Conservation (phyloP, 129 eudicot genomes). For the Saposhnikovia divaricata region DNA sequence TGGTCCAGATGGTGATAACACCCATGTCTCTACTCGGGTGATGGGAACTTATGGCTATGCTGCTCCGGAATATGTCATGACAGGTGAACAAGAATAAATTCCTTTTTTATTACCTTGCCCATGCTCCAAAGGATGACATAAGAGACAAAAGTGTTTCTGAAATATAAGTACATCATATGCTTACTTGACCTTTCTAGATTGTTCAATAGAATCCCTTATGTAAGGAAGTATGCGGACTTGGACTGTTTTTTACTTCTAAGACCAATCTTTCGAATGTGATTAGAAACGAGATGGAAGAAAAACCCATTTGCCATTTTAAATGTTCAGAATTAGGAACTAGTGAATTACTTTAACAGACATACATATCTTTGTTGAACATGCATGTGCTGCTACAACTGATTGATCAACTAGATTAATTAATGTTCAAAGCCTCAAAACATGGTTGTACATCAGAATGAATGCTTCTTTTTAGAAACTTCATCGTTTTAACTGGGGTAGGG, state of each 20-base stretch:
- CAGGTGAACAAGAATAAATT: constrained; percentile 30
- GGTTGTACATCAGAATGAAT: not conserved
- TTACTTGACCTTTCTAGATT: not conserved
- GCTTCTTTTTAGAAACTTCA: not conserved
- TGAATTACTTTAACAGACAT: not conserved
- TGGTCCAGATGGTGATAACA: constrained; percentile 87
- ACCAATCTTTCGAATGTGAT: not conserved
- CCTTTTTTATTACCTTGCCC: constrained; percentile 7
- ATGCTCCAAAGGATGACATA: not conserved
- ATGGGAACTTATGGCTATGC: constrained; percentile 97
- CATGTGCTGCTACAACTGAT: not conserved
- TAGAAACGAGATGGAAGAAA: not conserved
- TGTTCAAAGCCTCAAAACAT: not conserved
- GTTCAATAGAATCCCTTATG: not conserved
- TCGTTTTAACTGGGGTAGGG: not conserved
- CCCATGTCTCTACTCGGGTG: constrained; percentile 83
- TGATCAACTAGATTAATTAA: not conserved
- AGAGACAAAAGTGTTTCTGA: not conserved
- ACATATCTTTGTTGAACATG: not conserved
- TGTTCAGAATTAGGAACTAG: not conserved
- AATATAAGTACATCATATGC: not conserved
- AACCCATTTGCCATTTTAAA: not conserved
- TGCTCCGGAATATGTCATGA: constrained; percentile 90
- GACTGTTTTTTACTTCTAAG: not conserved
- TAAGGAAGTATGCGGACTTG: not conserved